A percentile compares a stretch with the other conserved stretches of the same genome.
These are phyloP conservation scores for Crithidia fasciculata DNA, from an alignment of 208 protist species.

Conservation along the genomic window DNA sequence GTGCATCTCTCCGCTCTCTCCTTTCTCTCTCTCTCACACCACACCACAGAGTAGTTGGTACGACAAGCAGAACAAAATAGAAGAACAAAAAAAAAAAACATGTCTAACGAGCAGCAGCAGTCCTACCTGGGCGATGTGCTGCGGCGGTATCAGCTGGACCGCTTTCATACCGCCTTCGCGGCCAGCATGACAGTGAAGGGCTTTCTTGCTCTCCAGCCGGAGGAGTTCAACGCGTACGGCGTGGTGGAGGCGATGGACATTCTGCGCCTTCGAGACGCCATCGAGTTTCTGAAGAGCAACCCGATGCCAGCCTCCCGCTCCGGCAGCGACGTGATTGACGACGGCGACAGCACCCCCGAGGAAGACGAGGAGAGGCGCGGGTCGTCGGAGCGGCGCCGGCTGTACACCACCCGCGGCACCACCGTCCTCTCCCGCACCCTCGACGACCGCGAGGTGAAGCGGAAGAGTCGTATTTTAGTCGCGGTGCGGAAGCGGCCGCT, in stretches of 20 bases:
- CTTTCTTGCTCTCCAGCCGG: constrained; percentile 34
- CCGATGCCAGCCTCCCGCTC: constrained; percentile 35
- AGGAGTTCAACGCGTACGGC: constrained; percentile 41
- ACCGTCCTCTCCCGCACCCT: constrained; percentile 54
- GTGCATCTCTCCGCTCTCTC: background rate
- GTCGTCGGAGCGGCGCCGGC: constrained; percentile 31
- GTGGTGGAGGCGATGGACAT: constrained; percentile 43
- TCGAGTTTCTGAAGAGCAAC: constrained; percentile 37
- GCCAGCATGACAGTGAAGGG: constrained; percentile 32
- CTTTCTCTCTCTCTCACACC: background rate
- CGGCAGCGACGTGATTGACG: constrained; percentile 46
- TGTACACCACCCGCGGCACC: constrained; percentile 61
- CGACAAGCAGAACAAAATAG: no score
- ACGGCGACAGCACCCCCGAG: constrained; percentile 14
- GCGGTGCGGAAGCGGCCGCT: constrained; percentile 92
- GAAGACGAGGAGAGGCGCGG: constrained; percentile 27
- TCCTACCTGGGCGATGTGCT: constrained; percentile 33
- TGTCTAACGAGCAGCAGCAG: constrained; percentile 17
- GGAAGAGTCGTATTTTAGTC: constrained; percentile 86
- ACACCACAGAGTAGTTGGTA: no score
- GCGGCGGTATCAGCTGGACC: constrained; percentile 31
- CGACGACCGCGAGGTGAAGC: constrained; percentile 41
- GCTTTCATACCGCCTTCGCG: constrained; percentile 24
- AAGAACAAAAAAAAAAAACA: background rate
- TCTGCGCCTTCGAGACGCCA: constrained; percentile 44